Evolutionary conservation across 208 protist genomes (phyloP), one percentile per base, ranked within the genome.

Genomic region (Wallacemonas sp.): DNA sequence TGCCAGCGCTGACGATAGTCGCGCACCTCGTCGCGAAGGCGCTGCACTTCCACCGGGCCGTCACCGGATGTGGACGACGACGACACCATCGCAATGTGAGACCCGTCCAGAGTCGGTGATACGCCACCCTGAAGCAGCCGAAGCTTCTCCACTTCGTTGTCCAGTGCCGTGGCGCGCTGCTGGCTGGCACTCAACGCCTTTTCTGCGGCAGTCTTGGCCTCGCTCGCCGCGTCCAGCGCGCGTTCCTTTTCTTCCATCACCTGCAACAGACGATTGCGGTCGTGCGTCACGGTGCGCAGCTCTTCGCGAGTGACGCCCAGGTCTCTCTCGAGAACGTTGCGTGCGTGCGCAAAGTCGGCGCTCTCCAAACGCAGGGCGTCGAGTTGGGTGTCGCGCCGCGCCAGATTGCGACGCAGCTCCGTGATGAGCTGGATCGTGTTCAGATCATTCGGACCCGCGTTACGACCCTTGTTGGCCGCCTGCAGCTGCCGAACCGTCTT

Each of bases 331-430:
- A 69, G 56, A 16, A 49, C 38, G 14, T 78, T 52, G 5, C 71
- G 62, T 1, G 48, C 38, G 38, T 81, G 43, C 32, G 72, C 58
- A 19, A 85, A 24, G 23, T 70, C 68, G 11, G 32, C 16, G 16
- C 74, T 44, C 43, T 94, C 80, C 65, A 89, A 64, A 23, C 79
- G 77, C 46, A 74, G 54, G n/a, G 65, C 71, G 30, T 85, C 74
- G 34, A 94, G 74, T 12, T 78, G 39, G 16, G 84, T 91, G 71
- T 94, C 88, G 6, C 88, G 88, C 4, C 74, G 68, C 0, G 83
- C 83, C 19, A 94, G 69, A 61, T 94, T 94, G 34, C 78, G 71
- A 17, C 88, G 82, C 16, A 94, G 74, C 38, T 94, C 85, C n/a
- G 70, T 68, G 41, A 89, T 74, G 17, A 89, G 71, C 41, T 77